Evolutionary conservation across 176 grass and related monocot genomes (phyloP).

Genomic region (Phyllostachys edulis): DNA sequence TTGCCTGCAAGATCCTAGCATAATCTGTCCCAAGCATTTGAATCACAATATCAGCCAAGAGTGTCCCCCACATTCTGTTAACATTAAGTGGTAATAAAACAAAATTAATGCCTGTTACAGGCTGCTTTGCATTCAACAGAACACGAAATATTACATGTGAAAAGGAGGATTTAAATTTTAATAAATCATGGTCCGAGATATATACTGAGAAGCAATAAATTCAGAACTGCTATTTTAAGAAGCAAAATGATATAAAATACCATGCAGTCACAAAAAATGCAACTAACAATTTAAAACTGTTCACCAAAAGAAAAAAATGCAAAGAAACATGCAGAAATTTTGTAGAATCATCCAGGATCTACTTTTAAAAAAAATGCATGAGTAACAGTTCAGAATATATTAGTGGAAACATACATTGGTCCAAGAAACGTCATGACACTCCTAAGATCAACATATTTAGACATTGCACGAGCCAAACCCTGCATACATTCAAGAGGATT

Average conservation of each 20-base stretch:
- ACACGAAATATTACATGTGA: neutral
- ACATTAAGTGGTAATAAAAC: neutral
- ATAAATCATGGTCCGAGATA: neutral
- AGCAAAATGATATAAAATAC: neutral
- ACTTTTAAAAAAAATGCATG: neutral
- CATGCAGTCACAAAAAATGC: neutral
- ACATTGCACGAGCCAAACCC: constrained; percentile 76
- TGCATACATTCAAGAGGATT: constrained; percentile 38
- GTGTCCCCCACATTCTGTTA: constrained; percentile 93
- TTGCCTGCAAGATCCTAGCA: constrained; percentile 88
- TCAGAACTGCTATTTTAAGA: neutral
- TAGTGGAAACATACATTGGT: constrained; percentile 65
- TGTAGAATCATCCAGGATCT: neutral
- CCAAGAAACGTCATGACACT: constrained; percentile 86
- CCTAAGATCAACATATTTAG: constrained; percentile 73
- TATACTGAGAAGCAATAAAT: neutral
- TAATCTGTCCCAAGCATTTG: constrained; percentile 97
- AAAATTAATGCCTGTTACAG: neutral
- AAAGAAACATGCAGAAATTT: neutral
- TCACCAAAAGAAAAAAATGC: neutral
- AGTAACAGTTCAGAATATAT: constrained; percentile 13
- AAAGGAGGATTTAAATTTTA: neutral
- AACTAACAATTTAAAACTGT: neutral
- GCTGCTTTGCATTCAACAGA: neutral
- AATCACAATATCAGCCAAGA: constrained; percentile 93